Percentiles rank a stretch among this genome's conserved stretches.
Conservation (phyloP, 176 grass and related monocot species). For the Musa beccarii region DNA sequence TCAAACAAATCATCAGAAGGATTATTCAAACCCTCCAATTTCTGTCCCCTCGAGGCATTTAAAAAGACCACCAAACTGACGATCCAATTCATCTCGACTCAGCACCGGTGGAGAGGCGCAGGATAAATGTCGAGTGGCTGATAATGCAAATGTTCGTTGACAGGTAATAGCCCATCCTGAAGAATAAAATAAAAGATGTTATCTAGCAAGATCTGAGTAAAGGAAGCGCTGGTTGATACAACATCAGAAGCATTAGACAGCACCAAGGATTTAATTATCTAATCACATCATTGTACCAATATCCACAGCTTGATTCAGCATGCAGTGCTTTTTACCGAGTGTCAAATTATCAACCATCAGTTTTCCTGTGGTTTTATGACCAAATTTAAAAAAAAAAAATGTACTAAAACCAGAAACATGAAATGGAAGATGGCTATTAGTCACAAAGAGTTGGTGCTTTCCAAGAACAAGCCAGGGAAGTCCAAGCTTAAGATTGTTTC, state of each 20-base stretch:
- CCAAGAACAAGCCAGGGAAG: too few relatives aligned
- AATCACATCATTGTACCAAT: background rate
- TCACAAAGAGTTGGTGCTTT: too few relatives aligned
- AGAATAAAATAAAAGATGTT: background rate
- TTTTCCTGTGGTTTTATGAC: too few relatives aligned
- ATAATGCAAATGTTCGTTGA: conserved; percentile 10
- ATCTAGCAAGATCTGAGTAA: background rate
- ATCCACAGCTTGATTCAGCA: background rate
- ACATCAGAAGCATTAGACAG: background rate
- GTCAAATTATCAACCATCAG: too few relatives aligned
- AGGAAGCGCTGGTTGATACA: background rate
- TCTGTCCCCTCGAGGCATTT: background rate
- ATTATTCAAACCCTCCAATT: background rate
- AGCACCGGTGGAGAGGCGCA: conserved; percentile 24
- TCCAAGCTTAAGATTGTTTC: too few relatives aligned
- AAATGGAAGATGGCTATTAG: too few relatives aligned
- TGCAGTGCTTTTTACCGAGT: too few relatives aligned
- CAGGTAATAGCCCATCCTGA: conserved; percentile 17
- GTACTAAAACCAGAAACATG: too few relatives aligned
- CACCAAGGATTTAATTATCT: background rate
- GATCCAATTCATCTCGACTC: background rate
- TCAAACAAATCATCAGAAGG: background rate
- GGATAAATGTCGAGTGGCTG: conserved; percentile 24
- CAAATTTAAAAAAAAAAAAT: too few relatives aligned
- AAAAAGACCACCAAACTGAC: background rate